Conservation (phyloP, 805 yeast species). For the Spathaspora gorwiae region DNA sequence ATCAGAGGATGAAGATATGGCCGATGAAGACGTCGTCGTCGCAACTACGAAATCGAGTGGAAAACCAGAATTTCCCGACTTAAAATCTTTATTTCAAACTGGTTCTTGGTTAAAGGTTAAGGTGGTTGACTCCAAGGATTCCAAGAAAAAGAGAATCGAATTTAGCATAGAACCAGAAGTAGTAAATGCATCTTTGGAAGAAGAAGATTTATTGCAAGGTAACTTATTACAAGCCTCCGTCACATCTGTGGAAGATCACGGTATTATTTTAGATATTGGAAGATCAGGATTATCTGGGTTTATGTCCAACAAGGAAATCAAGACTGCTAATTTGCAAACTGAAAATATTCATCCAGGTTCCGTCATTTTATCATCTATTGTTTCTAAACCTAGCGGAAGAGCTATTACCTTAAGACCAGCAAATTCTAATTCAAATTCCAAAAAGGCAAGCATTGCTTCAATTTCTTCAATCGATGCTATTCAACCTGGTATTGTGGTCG, state of each 20-base stretch:
- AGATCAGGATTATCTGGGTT: conserved; percentile 57
- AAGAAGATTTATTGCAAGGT: conserved; percentile 62
- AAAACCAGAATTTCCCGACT: conserved; percentile 49
- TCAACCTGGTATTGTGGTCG: conserved; percentile 80
- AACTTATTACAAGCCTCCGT: conserved; percentile 72
- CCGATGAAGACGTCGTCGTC: conserved; percentile 7
- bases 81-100: conserved; percentile 48
- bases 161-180: conserved; percentile 69
- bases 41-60: conserved; percentile 2
- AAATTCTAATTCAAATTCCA: conserved; percentile 34
- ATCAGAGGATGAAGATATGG: conserved; percentile 37
- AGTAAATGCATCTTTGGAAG: conserved; percentile 58
- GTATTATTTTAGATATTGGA: conserved; percentile 74
- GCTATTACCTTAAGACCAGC: conserved; percentile 54
- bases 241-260: conserved; percentile 86
- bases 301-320: conserved; percentile 64
- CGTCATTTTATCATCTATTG: conserved; percentile 59
- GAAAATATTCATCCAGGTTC: conserved; percentile 52
- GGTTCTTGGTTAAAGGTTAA: conserved; percentile 88
- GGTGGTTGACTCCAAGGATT: conserved; percentile 54
- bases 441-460: conserved; percentile 44
- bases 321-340: conserved; percentile 28
- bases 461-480: conserved; percentile 75
- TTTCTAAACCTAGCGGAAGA: conserved; percentile 43
- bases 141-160: conserved; percentile 56